Evolutionary conservation across 352 stramenopile species (phyloP).

Genomic region (Pythium apleroticum): DNA sequence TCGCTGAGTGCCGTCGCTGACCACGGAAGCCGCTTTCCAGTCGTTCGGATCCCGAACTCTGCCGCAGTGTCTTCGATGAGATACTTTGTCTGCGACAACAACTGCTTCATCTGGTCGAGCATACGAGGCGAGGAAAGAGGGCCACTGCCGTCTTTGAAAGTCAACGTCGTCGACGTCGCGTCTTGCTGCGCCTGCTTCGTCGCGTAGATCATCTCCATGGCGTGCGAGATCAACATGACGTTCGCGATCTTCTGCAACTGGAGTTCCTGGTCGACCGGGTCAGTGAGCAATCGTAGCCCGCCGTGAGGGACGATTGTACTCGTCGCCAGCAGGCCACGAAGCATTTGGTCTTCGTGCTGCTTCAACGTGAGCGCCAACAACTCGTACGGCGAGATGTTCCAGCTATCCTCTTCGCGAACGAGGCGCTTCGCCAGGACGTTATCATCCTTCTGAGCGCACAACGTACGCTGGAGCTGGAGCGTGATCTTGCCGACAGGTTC

Average conservation of each 20-base stretch:
- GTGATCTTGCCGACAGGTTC: constrained; percentile 56
- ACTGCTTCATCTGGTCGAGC: constrained; percentile 40
- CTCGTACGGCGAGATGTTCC: constrained; percentile 50
- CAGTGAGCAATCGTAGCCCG: constrained; percentile 30
- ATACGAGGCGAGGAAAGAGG: constrained; percentile 21
- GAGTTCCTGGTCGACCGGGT: constrained; percentile 42
- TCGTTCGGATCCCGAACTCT: constrained; percentile 44
- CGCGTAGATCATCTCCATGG: constrained; percentile 40
- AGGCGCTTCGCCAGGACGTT: constrained; percentile 40
- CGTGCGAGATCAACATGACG: constrained; percentile 41
- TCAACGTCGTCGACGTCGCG: not conserved
- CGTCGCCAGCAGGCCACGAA: constrained; percentile 43
- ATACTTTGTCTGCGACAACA: constrained; percentile 46
- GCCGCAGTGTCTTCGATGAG: constrained; percentile 50
- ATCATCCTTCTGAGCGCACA: constrained; percentile 20
- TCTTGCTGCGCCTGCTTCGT: constrained; percentile 5
- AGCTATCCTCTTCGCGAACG: constrained; percentile 35
- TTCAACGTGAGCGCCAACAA: constrained; percentile 44
- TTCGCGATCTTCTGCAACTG: constrained; percentile 55
- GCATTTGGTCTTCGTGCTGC: constrained; percentile 39
- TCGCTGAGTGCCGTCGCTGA: constrained; percentile 29
- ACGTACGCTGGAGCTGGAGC: constrained; percentile 33
- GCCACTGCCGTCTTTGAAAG: constrained; percentile 16
- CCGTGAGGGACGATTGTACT: constrained; percentile 29
- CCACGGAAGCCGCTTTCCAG: constrained; percentile 44